phyloP scores from a whole-genome alignment of 192 early-diverging fungal species.

The Cladochytrium replicatum region DNA sequence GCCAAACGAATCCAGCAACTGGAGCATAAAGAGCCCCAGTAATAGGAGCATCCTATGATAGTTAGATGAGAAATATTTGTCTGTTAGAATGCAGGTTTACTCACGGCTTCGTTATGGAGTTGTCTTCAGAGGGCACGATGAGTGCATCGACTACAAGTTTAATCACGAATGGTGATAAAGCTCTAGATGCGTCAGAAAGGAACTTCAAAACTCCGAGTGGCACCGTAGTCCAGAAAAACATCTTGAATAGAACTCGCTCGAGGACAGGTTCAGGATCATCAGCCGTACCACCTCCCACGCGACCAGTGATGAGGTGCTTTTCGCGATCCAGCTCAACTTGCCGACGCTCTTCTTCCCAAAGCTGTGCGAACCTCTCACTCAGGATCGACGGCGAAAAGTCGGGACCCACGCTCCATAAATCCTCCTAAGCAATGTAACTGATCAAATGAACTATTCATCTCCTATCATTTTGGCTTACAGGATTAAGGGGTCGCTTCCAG shows the following conservation, averaged over 20 bases:
- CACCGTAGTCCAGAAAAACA: no score
- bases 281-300: background rate
- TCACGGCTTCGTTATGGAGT: background rate
- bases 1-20: no score
- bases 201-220: background rate
- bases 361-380: background rate
- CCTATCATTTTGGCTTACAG: no score
- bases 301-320: background rate
- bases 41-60: background rate
- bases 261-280: no score
- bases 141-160: background rate
- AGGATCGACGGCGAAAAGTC: background rate
- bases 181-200: background rate
- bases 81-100: background rate
- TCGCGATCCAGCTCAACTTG: background rate
- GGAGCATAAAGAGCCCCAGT: background rate
- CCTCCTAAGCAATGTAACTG: constrained; percentile 40
- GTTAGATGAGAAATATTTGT: background rate
- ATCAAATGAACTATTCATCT: no score
- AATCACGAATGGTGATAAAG: background rate
- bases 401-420: constrained; percentile 31
- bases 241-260: background rate
- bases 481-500: constrained; percentile 8
- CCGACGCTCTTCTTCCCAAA: background rate
- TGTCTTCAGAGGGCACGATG: background rate